These are phyloP conservation scores for Xylaria sp. DNA, from an alignment of 2,329 filamentous ascomycete species.

Conservation along the genomic window DNA sequence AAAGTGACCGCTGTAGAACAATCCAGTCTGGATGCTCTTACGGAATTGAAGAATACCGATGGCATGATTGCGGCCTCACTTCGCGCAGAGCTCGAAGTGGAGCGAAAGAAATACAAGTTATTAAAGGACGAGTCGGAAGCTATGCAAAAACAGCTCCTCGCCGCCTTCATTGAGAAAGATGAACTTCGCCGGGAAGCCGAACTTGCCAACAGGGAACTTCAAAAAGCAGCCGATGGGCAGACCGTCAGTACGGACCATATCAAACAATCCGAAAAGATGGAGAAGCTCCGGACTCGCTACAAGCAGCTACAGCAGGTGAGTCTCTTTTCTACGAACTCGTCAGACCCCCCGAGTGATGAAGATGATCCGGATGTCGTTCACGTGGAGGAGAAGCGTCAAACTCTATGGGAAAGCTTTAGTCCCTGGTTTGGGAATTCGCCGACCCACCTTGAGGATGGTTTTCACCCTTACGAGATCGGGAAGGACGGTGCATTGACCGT, in stretches of 20 bases:
- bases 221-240: constrained; percentile 50
- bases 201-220: constrained; percentile 55
- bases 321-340: constrained; percentile 38
- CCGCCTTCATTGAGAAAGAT: constrained; percentile 69
- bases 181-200: constrained; percentile 66
- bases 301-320: constrained; percentile 70
- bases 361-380: constrained; percentile 37
- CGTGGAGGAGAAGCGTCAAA: constrained; percentile 41
- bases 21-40: constrained; percentile 64
- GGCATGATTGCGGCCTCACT: constrained; percentile 68
- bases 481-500: constrained; percentile 32
- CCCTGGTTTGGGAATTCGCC: constrained; percentile 27
- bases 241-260: constrained; percentile 48
- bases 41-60: constrained; percentile 69
- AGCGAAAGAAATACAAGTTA: constrained; percentile 62
- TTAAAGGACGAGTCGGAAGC: constrained; percentile 64
- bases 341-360: constrained; percentile 24
- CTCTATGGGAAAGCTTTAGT: constrained; percentile 40
- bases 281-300: constrained; percentile 66
- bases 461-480: constrained; percentile 37
- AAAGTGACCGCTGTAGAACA: constrained; percentile 64
- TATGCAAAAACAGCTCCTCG: constrained; percentile 68
- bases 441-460: constrained; percentile 30
- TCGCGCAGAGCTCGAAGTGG: constrained; percentile 65
- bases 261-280: constrained; percentile 62